Base-by-base conservation (phyloP, 331 rosid genomes). In the Quercus lobata region DNA sequence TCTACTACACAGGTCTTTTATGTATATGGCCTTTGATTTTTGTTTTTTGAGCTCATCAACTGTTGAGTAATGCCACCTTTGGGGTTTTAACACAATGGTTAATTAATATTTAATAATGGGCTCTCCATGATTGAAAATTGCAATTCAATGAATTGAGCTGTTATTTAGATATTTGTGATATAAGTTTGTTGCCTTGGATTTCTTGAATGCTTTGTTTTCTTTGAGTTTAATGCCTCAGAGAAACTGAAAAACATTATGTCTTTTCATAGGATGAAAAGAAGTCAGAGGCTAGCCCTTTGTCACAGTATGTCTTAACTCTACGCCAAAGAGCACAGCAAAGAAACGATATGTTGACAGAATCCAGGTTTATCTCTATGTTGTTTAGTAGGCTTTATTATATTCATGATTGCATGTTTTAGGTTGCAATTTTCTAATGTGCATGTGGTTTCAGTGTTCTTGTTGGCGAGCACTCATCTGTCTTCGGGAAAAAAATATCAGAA, bases 401-500 rank as follows among this genome's bases (percentile, higher is more conserved):
- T 44, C 82, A 66, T 76, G 63, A 34, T 73, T 61, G 32, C 46
- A 14, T 83, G 72, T 46, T 76, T 82, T 46, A n/a, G 78, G 25
- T 60, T 82, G 74, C 70, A 71, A 73, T 11, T 66, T 68, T 74
- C 87, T 90, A 79, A 84, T 77, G 66, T 79, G 65, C 65, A 57
- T 76, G 52, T 70, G 70, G 60, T 44, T 89, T 80, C 85, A 93
- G 99, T 78, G 96, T 95, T 60, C 69, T 91, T 65, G 94, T 93
- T 14, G 97, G 98, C 60, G 97, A 93, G 80, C 86, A 90, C n/a
- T 83, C 89, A 2, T 89, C 89, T 24, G 83, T 84, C 69, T 91
- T 93, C 58, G 87, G 90, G 63, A 86, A 86, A 16, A 87, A 86
- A 58, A 75, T 79, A 79, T 57, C 77, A 44, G 93, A 85, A 72